phyloP scores from a whole-genome alignment of 2,329 filamentous ascomycete species.

The Pyrenochaeta sp. region DNA sequence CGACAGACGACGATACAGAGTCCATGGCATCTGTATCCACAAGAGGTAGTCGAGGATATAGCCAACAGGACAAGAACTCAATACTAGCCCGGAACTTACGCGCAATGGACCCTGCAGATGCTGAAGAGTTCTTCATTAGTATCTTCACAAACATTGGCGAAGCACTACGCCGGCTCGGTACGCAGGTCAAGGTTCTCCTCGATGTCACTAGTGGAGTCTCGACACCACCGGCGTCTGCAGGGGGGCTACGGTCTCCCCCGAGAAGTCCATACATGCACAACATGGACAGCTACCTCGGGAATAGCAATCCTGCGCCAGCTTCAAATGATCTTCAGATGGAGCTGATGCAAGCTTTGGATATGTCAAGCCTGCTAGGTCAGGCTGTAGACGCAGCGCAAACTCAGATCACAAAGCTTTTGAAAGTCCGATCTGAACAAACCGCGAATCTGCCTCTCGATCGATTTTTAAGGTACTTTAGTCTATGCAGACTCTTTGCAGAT shows the following conservation, averaged over 20 bases:
- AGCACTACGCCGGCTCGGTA: slow-evolving; percentile 82
- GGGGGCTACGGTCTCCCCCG: slow-evolving; percentile 57
- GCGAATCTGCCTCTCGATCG: slow-evolving; percentile 71
- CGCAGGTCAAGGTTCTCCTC: slow-evolving; percentile 92
- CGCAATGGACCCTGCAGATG: slow-evolving; percentile 81
- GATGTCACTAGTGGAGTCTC: slow-evolving; percentile 85
- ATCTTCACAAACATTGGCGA: slow-evolving; percentile 91
- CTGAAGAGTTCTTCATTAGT: slow-evolving; percentile 80
- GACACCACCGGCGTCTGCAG: slow-evolving; percentile 51
- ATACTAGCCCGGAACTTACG: slow-evolving; percentile 88
- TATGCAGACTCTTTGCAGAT: slow-evolving; percentile 84
- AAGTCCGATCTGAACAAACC: slow-evolving; percentile 78
- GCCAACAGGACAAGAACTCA: slow-evolving; percentile 87
- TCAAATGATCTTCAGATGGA: slow-evolving; percentile 68
- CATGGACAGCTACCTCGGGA: slow-evolving; percentile 53
- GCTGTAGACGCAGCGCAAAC: slow-evolving; percentile 81
- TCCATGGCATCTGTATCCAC: slow-evolving; percentile 89
- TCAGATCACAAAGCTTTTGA: slow-evolving; percentile 77
- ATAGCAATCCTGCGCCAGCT: slow-evolving; percentile 17
- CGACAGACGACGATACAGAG: slow-evolving; percentile 91
- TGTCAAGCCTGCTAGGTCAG: slow-evolving; percentile 79
- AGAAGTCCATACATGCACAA: slow-evolving; percentile 55
- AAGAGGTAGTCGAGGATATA: slow-evolving; percentile 68
- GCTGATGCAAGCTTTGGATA: slow-evolving; percentile 77
- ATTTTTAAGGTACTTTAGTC: slow-evolving; percentile 82